A percentile compares a stretch with the other conserved stretches of the same genome.
phyloP scores from a whole-genome alignment of 208 protist species.

The Wallacemonas sp. region DNA sequence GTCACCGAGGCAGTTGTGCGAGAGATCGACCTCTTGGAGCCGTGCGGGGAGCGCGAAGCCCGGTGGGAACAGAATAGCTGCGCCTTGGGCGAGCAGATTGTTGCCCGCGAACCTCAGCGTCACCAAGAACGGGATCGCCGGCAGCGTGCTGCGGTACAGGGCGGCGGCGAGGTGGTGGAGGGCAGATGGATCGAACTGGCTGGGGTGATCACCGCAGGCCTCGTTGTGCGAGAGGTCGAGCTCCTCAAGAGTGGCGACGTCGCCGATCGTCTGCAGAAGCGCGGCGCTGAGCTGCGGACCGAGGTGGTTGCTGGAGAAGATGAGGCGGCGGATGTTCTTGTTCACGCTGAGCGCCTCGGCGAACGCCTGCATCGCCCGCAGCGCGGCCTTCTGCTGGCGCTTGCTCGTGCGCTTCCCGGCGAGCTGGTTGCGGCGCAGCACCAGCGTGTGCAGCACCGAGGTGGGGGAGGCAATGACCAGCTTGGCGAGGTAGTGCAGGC shows the following conservation, averaged over 20 bases:
- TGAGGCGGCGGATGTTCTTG: constrained; percentile 49
- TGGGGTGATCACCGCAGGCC: constrained; percentile 63
- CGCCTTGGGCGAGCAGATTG: constrained; percentile 56
- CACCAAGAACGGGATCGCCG: constrained; percentile 27
- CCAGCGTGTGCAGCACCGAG: constrained; percentile 59
- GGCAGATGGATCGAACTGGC: constrained; percentile 48
- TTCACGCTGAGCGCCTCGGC: constrained; percentile 52
- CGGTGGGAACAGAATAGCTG: constrained; percentile 47
- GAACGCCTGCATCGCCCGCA: constrained; percentile 50
- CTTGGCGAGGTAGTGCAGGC: constrained; percentile 70
- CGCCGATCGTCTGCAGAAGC: constrained; percentile 52
- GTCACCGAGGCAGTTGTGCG: constrained; percentile 67
- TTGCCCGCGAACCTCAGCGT: constrained; percentile 66
- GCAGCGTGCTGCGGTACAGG: constrained; percentile 29
- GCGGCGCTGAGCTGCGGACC: constrained; percentile 56
- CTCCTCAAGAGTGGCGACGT: constrained; percentile 58
- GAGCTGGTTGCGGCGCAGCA: constrained; percentile 54
- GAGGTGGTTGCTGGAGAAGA: constrained; percentile 78
- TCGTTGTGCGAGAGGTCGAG: constrained; percentile 73
- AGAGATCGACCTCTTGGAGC: constrained; percentile 67
- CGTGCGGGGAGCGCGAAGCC: constrained; percentile 13
- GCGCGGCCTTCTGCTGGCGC: constrained; percentile 36
- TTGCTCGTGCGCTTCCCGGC: constrained; percentile 27
- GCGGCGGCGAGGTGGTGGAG: constrained; percentile 45
- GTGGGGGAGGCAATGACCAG: constrained; percentile 44